Percentiles rank a stretch among this genome's conserved stretches.
These are phyloP conservation scores for Vigna mungo DNA, from an alignment of 306 rosid species.

Conservation along the genomic window DNA sequence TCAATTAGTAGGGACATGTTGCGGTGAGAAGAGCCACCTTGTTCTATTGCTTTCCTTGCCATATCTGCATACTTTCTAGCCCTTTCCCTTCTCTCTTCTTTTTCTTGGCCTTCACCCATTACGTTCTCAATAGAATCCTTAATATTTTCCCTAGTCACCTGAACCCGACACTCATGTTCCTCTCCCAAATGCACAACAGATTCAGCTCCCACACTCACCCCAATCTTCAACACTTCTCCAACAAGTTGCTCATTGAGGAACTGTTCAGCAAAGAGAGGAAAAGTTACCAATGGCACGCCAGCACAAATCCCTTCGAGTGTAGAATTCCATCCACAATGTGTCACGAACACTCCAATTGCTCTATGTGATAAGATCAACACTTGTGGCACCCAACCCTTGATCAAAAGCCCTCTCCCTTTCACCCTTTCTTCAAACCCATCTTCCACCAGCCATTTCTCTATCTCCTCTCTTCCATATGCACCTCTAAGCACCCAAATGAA, in stretches of 20 bases:
- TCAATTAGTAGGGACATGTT: slow-evolving; percentile 2
- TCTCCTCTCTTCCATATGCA: slow-evolving; percentile 12
- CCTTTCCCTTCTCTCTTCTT: neutral
- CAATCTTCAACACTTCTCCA: slow-evolving; percentile 42
- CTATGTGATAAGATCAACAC: slow-evolving; percentile 56
- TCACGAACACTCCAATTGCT: slow-evolving; percentile 56
- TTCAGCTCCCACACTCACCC: slow-evolving; percentile 46
- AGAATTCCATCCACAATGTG: slow-evolving; percentile 52
- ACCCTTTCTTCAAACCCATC: slow-evolving; percentile 42
- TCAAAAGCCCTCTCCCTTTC: slow-evolving; percentile 52
- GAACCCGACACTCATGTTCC: neutral
- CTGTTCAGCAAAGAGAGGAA: slow-evolving; percentile 62
- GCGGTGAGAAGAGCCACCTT: neutral
- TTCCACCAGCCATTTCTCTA: neutral
- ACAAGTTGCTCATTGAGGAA: slow-evolving; percentile 54
- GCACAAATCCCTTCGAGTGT: slow-evolving; percentile 53
- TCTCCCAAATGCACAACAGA: slow-evolving; percentile 19
- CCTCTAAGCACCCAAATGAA: slow-evolving; percentile 23
- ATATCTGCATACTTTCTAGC: neutral
- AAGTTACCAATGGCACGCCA: slow-evolving; percentile 57
- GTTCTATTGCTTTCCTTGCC: neutral
- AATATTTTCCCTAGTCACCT: neutral
- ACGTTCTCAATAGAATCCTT: neutral
- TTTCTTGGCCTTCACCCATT: slow-evolving; percentile 3
- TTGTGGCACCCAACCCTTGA: slow-evolving; percentile 70